Evolutionary conservation across 148 eudicot species (phyloP).

Genomic region (Euryodendron excelsum): DNA sequence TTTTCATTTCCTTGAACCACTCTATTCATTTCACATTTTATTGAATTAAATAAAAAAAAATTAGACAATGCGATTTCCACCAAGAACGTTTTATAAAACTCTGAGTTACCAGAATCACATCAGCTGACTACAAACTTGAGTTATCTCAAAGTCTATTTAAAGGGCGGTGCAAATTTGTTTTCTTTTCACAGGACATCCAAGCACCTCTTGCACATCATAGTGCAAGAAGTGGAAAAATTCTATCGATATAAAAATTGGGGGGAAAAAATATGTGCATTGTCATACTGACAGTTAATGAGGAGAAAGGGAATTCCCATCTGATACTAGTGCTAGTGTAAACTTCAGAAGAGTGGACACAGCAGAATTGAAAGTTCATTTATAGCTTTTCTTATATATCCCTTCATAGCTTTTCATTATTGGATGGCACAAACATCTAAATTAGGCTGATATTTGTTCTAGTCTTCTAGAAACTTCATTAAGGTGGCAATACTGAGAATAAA

Average conservation of each 20-base stretch:
- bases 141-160: not conserved
- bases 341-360: not conserved
- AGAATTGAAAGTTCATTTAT: not conserved
- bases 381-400: not conserved
- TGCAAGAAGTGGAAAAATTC: too few species aligned
- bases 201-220: too few species aligned
- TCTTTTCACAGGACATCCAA: not conserved
- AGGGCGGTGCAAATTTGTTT: not conserved
- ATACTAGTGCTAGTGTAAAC: too few species aligned
- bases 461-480: not conserved
- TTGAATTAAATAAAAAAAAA: too few species aligned
- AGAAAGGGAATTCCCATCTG: not conserved
- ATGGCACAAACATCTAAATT: constrained; percentile 4
- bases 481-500: not conserved
- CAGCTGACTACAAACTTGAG: not conserved
- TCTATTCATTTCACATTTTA: too few species aligned
- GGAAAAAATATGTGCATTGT: not conserved
- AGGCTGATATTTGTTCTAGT: not conserved
- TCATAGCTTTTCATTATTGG: not conserved
- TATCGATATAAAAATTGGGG: too few species aligned
- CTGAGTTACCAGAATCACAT: not conserved
- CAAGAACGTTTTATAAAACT: too few species aligned
- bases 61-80: too few species aligned
- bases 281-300: not conserved
- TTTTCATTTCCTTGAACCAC: too few species aligned